phyloP scores from a whole-genome alignment of 2,329 filamentous ascomycete genomes.

The Sclerotinia subarctica region DNA sequence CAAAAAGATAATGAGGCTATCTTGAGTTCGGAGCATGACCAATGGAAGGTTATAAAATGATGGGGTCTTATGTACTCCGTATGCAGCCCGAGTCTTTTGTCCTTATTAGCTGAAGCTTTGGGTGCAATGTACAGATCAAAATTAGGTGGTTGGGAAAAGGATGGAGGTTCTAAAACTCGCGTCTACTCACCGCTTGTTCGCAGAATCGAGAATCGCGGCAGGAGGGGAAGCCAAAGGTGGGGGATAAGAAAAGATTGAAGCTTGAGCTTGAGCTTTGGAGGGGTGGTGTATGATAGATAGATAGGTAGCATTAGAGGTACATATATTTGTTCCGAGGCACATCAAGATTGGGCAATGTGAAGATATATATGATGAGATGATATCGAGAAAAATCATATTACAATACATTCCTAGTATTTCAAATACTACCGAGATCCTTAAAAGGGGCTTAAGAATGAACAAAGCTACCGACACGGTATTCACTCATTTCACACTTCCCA shows the following conservation, averaged over 20 bases:
- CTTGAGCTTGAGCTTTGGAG: background rate
- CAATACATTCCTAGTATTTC: too few relatives aligned
- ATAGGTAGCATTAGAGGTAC: background rate
- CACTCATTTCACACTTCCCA: slow-evolving; percentile 6
- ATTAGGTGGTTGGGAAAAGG: slow-evolving; percentile 5
- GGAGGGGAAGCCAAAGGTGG: slow-evolving; percentile 3
- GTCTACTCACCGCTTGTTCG: slow-evolving; percentile 21
- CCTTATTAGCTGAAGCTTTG: slow-evolving; percentile 1
- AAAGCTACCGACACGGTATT: background rate
- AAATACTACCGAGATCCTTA: slow-evolving; percentile 13
- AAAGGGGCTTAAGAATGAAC: slow-evolving; percentile 6
- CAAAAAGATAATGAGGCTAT: slow-evolving; percentile 17
- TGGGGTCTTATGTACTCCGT: slow-evolving; percentile 2
- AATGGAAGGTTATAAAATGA: background rate
- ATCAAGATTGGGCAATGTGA: background rate
- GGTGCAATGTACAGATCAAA: background rate
- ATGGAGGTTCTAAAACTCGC: slow-evolving; percentile 1
- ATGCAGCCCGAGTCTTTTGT: slow-evolving; percentile 13
- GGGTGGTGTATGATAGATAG: background rate
- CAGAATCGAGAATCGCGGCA: slow-evolving; percentile 3
- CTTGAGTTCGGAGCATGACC: background rate
- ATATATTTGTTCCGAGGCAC: background rate
- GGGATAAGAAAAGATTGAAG: slow-evolving; percentile 9
- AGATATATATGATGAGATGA: background rate
- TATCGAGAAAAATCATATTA: background rate